Evolutionary conservation across 192 early-diverging fungal genomes (phyloP).

Genomic region (Oehlia diaphana): DNA sequence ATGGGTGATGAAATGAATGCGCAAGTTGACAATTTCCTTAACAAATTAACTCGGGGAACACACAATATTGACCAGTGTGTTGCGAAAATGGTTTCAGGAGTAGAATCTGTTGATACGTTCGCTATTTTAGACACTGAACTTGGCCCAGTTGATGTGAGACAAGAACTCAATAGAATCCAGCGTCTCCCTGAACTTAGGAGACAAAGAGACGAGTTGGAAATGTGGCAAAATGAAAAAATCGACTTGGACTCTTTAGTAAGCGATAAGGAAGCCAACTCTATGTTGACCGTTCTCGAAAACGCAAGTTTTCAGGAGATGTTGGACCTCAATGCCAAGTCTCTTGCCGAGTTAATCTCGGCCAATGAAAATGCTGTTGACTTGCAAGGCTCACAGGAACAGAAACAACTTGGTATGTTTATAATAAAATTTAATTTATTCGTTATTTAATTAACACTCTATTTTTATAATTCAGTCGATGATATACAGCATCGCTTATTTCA

Average conservation of each 20-base stretch:
- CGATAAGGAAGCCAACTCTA: neutral
- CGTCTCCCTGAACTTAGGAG: neutral
- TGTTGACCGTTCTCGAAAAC: neutral
- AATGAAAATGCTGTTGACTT: neutral
- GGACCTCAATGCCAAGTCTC: neutral
- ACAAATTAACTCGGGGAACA: constrained; percentile 46
- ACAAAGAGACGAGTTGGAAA: neutral
- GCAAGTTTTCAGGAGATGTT: constrained; percentile 9
- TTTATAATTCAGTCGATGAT: neutral
- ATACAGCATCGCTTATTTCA: neutral
- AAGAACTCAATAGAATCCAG: constrained; percentile 3
- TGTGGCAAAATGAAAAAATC: constrained; percentile 27
- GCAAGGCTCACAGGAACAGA: neutral
- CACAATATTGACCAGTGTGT: constrained; percentile 39
- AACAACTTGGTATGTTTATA: constrained; percentile 15
- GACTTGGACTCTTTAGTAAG: constrained; percentile 15
- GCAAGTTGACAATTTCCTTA: constrained; percentile 37
- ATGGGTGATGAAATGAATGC: constrained; percentile 35
- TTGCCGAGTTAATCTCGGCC: neutral
- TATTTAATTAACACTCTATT: neutral
- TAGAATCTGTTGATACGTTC: neutral
- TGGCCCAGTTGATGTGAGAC: constrained; percentile 10
- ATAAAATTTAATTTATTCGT: neutral
- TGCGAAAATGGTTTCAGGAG: constrained; percentile 27
- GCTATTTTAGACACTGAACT: constrained; percentile 15